Evolutionary conservation across 2,329 filamentous ascomycete genomes (phyloP).

Genomic region (Juglanconis oblonga): DNA sequence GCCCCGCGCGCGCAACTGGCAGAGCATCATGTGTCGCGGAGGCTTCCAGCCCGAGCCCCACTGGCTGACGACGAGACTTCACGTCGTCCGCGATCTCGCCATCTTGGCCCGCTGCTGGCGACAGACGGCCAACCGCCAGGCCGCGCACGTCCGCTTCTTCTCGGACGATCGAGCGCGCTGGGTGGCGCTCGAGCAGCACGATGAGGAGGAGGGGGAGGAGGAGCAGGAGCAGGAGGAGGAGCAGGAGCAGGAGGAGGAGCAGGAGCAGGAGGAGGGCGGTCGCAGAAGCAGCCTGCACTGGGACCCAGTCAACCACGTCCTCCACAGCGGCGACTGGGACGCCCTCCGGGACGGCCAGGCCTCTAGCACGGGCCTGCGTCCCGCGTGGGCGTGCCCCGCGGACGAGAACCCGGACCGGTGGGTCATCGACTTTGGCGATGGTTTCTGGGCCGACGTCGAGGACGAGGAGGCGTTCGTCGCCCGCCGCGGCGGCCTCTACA

Average conservation of each 20-base stretch:
- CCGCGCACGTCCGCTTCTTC: conserved; percentile 3
- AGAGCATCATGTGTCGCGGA: not conserved
- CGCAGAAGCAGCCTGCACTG: not conserved
- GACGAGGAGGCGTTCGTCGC: conserved; percentile 1
- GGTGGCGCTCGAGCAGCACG: not conserved
- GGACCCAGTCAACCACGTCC: conserved; percentile 8
- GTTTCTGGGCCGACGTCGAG: not conserved
- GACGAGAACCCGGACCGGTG: conserved; percentile 7
- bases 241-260: too few relatives aligned
- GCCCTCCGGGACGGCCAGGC: not conserved
- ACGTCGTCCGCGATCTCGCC: not conserved
- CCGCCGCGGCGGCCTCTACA: not conserved
- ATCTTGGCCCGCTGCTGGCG: not conserved
- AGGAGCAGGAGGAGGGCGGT: too few relatives aligned
- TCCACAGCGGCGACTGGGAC: not conserved
- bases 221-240: too few relatives aligned
- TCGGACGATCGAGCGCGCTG: conserved; percentile 3
- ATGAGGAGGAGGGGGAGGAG: not conserved
- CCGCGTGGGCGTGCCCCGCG: not conserved
- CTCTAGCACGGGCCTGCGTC: not conserved
- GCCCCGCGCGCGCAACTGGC: not conserved
- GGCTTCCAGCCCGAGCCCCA: not conserved
- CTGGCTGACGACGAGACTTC: conserved; percentile 1
- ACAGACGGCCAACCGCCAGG: not conserved
- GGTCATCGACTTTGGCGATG: conserved; percentile 8